A percentile compares a stretch with the other conserved stretches of the same genome.
These are phyloP conservation scores for Debaryomyces psychrophilus DNA, from an alignment of 1,139 yeast species.

Conservation along the genomic window DNA sequence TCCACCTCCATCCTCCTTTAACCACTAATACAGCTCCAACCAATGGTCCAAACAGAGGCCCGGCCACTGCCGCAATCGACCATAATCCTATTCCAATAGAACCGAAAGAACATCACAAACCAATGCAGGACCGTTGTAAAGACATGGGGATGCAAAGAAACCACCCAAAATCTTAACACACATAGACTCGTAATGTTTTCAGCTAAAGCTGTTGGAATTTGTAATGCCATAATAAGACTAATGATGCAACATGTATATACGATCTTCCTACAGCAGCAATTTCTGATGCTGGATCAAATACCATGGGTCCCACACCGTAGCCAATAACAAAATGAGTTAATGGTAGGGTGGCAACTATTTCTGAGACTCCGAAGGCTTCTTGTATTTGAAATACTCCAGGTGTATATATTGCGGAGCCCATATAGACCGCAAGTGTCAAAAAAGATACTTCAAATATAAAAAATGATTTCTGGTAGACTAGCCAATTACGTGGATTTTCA, in stretches of 20 bases:
- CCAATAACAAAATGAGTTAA: constrained; percentile 42
- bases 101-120: constrained; percentile 29
- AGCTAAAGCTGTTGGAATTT: constrained; percentile 37
- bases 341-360: constrained; percentile 35
- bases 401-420: constrained; percentile 64
- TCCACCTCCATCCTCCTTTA: constrained; percentile 40
- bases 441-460: constrained; percentile 45
- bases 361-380: constrained; percentile 30
- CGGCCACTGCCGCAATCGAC: constrained; percentile 41
- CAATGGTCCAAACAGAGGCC: constrained; percentile 43
- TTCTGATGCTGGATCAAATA: constrained; percentile 43
- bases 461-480: constrained; percentile 36
- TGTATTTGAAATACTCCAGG: constrained; percentile 48
- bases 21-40: constrained; percentile 36
- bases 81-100: constrained; percentile 34
- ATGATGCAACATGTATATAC: constrained; percentile 33
- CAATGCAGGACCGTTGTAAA: constrained; percentile 42
- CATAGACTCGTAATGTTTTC: constrained; percentile 33
- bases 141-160: constrained; percentile 36
- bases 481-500: constrained; percentile 63
- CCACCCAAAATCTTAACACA: constrained; percentile 37
- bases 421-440: constrained; percentile 57
- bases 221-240: constrained; percentile 36
- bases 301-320: constrained; percentile 44
- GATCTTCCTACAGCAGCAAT: constrained; percentile 56